Evolutionary conservation across 1,139 yeast genomes (phyloP), one percentile per base, ranked within the genome.

Genomic region (Chernovozyma sophiae-reginae): DNA sequence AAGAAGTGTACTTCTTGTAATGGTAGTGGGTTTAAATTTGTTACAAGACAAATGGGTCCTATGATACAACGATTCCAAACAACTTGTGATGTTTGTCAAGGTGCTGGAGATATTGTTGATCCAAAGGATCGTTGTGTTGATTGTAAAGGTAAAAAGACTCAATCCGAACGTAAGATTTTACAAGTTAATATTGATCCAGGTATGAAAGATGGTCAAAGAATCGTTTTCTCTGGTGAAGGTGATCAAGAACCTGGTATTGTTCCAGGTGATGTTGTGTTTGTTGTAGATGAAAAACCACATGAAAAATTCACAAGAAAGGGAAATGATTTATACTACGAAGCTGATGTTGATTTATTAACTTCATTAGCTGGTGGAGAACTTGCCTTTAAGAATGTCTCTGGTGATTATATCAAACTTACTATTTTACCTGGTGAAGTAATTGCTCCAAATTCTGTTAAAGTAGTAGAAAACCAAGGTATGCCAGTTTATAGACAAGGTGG

Each of bases 11-110:
- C 81, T 40, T 65, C 80, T 33, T 92, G 99, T 81, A 65, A 63
- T 46, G 99, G 99, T 66, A 76, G 77, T 55, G 99, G 99, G 77
- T 72, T 84, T 65, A 86, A 81, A 65, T 84, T 92, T 52, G 84
- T 90, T 52, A 87, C 97, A 41, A 86, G 96, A 72, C 97, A 92
- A 67, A 90, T 92, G 97, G 99, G 99, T 51, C 97, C 96, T 47
- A 89, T 92, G 94, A 84, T 92, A 56, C 99, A 92, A 72, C 82
- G 97, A 74, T 86, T 86, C 79, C 98, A 92, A 71, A 82, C 95
- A 30, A 82, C 81, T 41, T 92, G 99, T 83, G 94, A 86, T 50
- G 82, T 69, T 44, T 92, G 99, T 81, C 70, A 78, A 50, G 98
- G 97, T 60, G 74, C 84, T 43, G 99, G 99, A 59, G 95, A 86